Base-by-base conservation (phyloP, 2,329 filamentous ascomycete genomes). In the Fusarium sterilihyphosum region DNA sequence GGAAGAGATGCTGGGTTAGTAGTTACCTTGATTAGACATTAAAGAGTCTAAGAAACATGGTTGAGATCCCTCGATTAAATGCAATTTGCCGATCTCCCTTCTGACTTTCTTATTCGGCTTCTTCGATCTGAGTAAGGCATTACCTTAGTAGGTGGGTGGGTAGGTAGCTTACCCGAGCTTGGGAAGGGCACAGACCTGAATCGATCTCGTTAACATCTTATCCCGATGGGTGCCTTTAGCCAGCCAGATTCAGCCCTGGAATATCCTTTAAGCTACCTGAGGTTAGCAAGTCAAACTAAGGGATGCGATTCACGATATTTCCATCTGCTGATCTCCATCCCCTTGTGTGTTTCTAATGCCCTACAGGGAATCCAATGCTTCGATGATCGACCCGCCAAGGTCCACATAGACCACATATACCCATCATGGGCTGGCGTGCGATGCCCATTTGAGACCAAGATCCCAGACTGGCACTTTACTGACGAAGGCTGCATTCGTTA, bases 341-440 rank as follows among this genome's bases (percentile, higher is more conserved):
- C 29, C 31, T 20, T 26, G 22, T 26, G 37, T 54, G 49, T 63
- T 47, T 63, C 43, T 54, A 37, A 44, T 63, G 57, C 52, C 52
- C 33, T 69, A 37, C 43, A 50, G 33, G 41, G 43, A 50, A 29
- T 50, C 24, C 57, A 31, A 43, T 47, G 43, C 41, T 63, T 61
- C 41, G 52, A 63, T 50, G 65, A 69, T 69, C 56, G 65, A 63
- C 66, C 65, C 65, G 37, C 65, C 35, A 33, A 20, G 49, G 33
- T 56, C 65, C 66, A 68, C 33, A 35, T 35, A 35, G 35, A 17
- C 35, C 35, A 37, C 65, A 67, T 22, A 61, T 68, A 68, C 46
- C 65, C 65, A 68, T 67, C 24, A 37, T 38, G 35, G 35, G 26
- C 24, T 47, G 35, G 54, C 50, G 60, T 46, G 52, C 53, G 63